These are phyloP conservation scores for Galium porrigens DNA, from an alignment of 305 asterid species.

Conservation along the genomic window DNA sequence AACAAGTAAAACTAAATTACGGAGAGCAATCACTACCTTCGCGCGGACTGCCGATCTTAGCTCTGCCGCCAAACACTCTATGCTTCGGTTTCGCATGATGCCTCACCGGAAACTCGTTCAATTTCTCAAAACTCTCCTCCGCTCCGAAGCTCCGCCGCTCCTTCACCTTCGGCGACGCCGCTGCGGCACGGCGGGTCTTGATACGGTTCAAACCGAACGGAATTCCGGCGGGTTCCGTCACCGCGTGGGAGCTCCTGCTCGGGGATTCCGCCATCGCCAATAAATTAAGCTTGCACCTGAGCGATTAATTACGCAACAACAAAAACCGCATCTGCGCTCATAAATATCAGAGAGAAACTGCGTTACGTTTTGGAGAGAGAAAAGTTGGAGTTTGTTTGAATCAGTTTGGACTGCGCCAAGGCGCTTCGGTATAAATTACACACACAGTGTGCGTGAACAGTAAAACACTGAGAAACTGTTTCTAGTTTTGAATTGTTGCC, in stretches of 20 bases:
- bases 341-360: not conserved
- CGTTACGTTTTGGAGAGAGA: constrained; percentile 6
- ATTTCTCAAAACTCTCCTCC: constrained; percentile 35
- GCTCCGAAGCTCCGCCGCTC: constrained; percentile 31
- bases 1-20: not conserved
- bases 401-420: constrained; percentile 14
- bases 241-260: constrained; percentile 26
- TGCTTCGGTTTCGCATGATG: constrained; percentile 37
- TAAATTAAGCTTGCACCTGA: constrained; percentile 10
- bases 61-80: constrained; percentile 27
- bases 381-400: not conserved
- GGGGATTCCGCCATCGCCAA: constrained; percentile 38
- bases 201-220: constrained; percentile 88
- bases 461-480: not conserved
- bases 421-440: not conserved
- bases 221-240: constrained; percentile 41
- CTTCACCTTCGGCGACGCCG: constrained; percentile 19
- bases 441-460: not conserved
- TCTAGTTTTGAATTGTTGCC: too few relatives aligned
- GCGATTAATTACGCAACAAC: not conserved
- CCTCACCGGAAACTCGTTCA: constrained; percentile 38
- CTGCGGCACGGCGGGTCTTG: constrained; percentile 38
- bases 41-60: constrained; percentile 36
- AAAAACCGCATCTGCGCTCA: not conserved
- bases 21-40: constrained; percentile 32